Conservation (phyloP, 208 protist genomes). For the Leishmania aethiopica region DNA sequence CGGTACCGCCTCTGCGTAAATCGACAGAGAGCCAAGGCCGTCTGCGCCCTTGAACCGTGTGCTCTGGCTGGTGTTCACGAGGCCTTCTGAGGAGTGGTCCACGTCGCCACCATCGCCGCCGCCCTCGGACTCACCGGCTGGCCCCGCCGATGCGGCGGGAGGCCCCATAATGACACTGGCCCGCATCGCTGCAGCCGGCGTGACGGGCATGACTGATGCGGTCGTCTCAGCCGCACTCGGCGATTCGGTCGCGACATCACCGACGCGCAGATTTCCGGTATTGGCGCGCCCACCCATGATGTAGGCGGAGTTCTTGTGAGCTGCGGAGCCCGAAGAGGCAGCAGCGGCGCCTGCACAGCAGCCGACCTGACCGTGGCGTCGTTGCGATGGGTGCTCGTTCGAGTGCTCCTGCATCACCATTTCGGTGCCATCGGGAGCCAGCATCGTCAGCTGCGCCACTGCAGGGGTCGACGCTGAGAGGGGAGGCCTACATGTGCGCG, state of each 20-base stretch:
- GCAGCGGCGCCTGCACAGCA: background rate
- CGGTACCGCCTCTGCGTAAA: background rate
- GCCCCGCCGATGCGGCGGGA: background rate
- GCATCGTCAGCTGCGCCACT: background rate
- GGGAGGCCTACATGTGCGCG: background rate
- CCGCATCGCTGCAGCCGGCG: background rate
- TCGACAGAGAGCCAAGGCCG: no score
- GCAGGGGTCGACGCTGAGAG: background rate
- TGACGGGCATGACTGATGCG: background rate
- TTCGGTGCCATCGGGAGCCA: background rate
- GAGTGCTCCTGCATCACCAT: background rate
- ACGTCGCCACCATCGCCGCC: background rate
- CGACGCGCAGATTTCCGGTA: background rate
- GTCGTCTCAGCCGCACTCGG: no score
- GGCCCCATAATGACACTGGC: background rate
- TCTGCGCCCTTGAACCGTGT: background rate
- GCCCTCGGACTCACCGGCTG: background rate
- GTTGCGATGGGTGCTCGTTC: slow-evolving; percentile 2
- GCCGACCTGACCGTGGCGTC: background rate
- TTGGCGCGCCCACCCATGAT: slow-evolving; percentile 3
- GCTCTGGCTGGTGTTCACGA: slow-evolving; percentile 1
- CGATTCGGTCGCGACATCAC: background rate
- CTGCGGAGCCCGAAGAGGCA: background rate
- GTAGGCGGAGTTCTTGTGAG: background rate
- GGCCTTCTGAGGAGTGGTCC: background rate